phyloP scores from a whole-genome alignment of 176 grass and related monocot genomes.

The Carex scoparia region DNA sequence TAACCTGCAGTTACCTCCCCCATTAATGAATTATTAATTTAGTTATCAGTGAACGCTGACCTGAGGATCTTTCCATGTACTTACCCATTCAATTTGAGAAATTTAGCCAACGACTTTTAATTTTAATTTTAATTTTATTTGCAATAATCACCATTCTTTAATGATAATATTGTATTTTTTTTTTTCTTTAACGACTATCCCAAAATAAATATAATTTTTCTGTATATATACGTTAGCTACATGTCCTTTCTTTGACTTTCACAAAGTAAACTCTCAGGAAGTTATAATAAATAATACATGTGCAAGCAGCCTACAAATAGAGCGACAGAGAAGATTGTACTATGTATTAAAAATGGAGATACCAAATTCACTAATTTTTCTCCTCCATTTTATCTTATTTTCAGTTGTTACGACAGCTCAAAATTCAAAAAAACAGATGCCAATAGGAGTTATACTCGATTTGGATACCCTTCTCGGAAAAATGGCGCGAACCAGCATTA shows the following conservation, averaged over 20 bases:
- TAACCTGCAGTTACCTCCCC: too few species aligned
- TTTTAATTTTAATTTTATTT: too few species aligned
- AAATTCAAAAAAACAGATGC: background rate
- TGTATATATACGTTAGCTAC: too few species aligned
- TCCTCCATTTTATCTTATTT: background rate
- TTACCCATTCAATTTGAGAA: too few species aligned
- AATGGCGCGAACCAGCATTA: slow-evolving; percentile 29
- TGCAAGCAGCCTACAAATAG: background rate
- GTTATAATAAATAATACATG: background rate
- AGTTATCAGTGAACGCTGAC: too few species aligned
- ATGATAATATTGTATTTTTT: too few species aligned
- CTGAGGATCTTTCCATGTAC: too few species aligned
- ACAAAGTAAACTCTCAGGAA: background rate
- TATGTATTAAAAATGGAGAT: background rate
- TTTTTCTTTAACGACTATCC: too few species aligned
- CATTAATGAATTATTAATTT: too few species aligned
- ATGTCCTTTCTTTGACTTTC: background rate
- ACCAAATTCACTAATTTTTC: background rate
- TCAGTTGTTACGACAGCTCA: background rate
- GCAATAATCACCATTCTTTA: too few species aligned
- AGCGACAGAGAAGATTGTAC: background rate
- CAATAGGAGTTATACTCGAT: slow-evolving; percentile 43
- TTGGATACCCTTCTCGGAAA: slow-evolving; percentile 28
- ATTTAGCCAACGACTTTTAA: too few species aligned
- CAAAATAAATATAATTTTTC: too few species aligned